Evolutionary conservation across 169 alveolate species (phyloP).

Genomic region (Theileria luwenshuni): DNA sequence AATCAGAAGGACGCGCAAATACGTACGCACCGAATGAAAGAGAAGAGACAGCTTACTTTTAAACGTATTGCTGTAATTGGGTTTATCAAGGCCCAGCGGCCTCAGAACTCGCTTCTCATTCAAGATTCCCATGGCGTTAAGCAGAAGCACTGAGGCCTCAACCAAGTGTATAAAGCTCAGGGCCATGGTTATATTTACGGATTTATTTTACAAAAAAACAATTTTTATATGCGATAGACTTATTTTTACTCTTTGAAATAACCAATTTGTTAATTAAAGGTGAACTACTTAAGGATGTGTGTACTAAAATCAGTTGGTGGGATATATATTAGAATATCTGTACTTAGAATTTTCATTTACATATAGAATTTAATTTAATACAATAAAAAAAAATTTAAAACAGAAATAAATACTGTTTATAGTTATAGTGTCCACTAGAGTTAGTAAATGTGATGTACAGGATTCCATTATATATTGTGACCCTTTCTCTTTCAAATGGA

Average conservation of each 20-base stretch:
- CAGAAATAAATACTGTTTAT: not conserved
- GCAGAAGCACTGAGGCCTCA: constrained; percentile 61
- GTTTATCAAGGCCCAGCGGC: constrained; percentile 68
- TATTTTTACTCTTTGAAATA: no score
- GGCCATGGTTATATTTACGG: constrained; percentile 32
- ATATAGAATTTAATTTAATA: not conserved
- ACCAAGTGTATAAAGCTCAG: constrained; percentile 54
- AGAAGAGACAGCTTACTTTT: constrained; percentile 63
- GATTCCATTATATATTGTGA: not conserved
- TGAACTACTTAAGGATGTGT: no score
- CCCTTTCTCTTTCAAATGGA: constrained; percentile 8
- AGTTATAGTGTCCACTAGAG: not conserved
- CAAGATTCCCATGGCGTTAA: constrained; percentile 68
- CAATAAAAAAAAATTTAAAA: not conserved
- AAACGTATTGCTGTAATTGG: constrained; percentile 28
- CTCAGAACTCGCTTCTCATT: constrained; percentile 66
- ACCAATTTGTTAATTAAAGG: no score
- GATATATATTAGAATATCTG: no score
- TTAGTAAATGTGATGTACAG: not conserved
- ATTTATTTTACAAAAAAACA: not conserved
- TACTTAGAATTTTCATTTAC: not conserved
- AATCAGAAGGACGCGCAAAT: constrained; percentile 57
- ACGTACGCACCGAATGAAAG: constrained; percentile 64
- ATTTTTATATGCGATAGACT: not conserved
- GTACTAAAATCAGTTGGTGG: no score